Evolutionary conservation across 1,284 basidiomycete genomes (phyloP).

Genomic region (Tilletia horrida): DNA sequence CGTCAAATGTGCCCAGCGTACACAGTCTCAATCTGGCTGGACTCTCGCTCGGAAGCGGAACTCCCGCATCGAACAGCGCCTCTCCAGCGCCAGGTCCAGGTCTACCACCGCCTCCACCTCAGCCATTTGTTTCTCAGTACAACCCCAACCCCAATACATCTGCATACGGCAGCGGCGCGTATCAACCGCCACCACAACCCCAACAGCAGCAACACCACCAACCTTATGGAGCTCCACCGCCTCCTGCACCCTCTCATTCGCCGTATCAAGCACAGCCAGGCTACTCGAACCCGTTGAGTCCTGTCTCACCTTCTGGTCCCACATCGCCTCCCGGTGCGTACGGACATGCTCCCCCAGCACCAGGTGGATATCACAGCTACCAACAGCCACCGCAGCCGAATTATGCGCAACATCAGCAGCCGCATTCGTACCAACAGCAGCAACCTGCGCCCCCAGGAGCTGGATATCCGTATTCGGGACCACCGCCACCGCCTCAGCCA

Average conservation of each 20-base stretch:
- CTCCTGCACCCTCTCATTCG: not conserved
- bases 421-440: not conserved
- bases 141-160: not conserved
- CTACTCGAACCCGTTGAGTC: not conserved
- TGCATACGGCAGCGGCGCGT: not conserved
- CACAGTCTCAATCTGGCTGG: conserved; percentile 13
- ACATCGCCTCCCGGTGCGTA: no score
- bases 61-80: not conserved
- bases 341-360: no score
- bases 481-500: not conserved
- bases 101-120: conserved; percentile 7
- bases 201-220: conserved; percentile 34
- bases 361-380: not conserved
- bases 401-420: conserved; percentile 8
- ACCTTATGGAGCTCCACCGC: conserved; percentile 15
- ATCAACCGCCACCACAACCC: conserved; percentile 18
- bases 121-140: conserved; percentile 8
- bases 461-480: not conserved
- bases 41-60: conserved; percentile 1
- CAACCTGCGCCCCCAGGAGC: not conserved
- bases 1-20: not conserved
- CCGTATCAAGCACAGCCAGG: not conserved
- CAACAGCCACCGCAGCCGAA: conserved; percentile 4
- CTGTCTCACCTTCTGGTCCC: no score
- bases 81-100: not conserved